Base-by-base conservation (phyloP, 2,329 filamentous ascomycete species). In the Colletotrichum endophyticum region DNA sequence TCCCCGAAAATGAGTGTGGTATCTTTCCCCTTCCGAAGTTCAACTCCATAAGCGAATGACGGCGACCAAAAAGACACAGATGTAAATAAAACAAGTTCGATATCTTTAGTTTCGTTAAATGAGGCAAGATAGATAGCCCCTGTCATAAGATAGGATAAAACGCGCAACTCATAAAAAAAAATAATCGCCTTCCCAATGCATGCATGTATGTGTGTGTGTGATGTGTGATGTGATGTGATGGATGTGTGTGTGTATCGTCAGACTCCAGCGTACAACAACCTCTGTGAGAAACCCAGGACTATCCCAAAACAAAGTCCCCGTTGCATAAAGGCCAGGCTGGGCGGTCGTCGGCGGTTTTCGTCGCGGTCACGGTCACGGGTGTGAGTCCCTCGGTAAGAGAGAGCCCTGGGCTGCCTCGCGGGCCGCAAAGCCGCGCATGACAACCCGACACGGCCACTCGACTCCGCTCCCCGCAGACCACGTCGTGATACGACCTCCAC, bases 231-330 rank as follows among this genome's bases (percentile, higher is more conserved):
- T 49, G 39, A 49, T 49, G 39, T 44, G 39, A 44, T 44, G 39
- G 19, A 77, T 64, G 28, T 77, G 66, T 78, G 56, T 78, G 69
- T 78, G 77, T 78, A 78, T 78, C 77, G 72, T 78, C 74, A 76
- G 59, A 70, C 74, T 70, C 74, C 74, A 76, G 74, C 71, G 74
- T 74, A 74, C 74, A 73, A 76, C 73, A 73, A 63, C 63, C 22
- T 76, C 71, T 74, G 66, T 74, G 64, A 70, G 70, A 76, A 74
- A 56, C 71, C 66, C 57, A 66, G 74, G 74, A 69, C 70, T 63
- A 39, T 78, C 64, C 70, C 73, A 66, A 66, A 63, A 63, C 28
- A 76, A 56, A 66, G 62, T 76, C 63, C 76, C 68, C 44, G 68
- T 76, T 71, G 67, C 70, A 8, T 66, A 22, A 30, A 25, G 63